phyloP scores from a whole-genome alignment of 495 filamentous ascomycete genomes.

The Daldinia loculata region DNA sequence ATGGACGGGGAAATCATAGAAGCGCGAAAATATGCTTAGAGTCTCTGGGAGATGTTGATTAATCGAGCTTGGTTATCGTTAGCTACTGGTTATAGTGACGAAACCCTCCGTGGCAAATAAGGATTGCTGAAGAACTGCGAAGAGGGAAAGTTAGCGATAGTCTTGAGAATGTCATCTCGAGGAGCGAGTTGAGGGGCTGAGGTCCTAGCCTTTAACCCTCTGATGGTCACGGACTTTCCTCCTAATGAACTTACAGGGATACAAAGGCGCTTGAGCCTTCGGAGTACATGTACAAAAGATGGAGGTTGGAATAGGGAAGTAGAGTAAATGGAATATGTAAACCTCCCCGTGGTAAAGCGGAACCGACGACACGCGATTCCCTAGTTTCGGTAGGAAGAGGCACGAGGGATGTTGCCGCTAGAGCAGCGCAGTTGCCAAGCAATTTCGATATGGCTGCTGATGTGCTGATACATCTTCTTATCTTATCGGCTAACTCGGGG shows the following conservation, averaged over 20 bases:
- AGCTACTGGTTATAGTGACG: neutral
- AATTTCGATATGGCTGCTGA: slow-evolving; percentile 2
- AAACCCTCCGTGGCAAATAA: neutral
- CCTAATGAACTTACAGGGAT: slow-evolving; percentile 5
- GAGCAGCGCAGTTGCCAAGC: slow-evolving; percentile 29
- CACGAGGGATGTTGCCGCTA: slow-evolving; percentile 16
- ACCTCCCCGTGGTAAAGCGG: neutral
- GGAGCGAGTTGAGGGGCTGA: slow-evolving; percentile 17
- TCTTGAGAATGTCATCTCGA: neutral
- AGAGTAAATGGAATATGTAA: neutral
- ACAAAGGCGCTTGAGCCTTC: neutral
- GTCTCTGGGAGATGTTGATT: neutral
- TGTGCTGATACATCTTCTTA: slow-evolving; percentile 17
- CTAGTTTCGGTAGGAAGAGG: slow-evolving; percentile 19
- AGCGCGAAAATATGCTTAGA: neutral
- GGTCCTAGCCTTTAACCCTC: neutral
- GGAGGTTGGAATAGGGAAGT: neutral
- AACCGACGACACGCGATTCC: slow-evolving; percentile 31
- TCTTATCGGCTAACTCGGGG: slow-evolving; percentile 36
- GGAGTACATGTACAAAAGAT: slow-evolving; percentile 3
- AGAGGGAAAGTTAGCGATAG: slow-evolving; percentile 18
- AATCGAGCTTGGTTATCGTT: slow-evolving; percentile 1
- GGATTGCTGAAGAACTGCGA: slow-evolving; percentile 5
- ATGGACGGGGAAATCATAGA: slow-evolving; percentile 16
- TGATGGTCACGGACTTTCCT: neutral